A percentile compares a stretch with the other conserved stretches of the same genome.
These are phyloP conservation scores for Candida insectorum DNA, from an alignment of 805 yeast species.

Conservation along the genomic window DNA sequence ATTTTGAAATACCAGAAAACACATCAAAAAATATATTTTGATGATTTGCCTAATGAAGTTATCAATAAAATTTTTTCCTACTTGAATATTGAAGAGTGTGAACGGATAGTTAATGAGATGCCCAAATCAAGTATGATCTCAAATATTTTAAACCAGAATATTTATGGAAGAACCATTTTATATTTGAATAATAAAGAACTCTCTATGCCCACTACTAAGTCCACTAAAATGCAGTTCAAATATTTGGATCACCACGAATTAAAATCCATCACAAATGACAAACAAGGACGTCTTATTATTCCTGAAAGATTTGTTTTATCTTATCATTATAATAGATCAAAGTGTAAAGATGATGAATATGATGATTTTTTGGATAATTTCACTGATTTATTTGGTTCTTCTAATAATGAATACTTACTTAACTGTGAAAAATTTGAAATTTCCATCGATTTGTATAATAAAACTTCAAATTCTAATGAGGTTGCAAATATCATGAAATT, in stretches of 20 bases:
- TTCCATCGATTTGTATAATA: conserved; percentile 12
- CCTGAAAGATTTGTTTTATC: conserved; percentile 12
- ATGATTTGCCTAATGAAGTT: conserved; percentile 13
- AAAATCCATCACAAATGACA: background rate
- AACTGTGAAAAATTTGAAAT: conserved; percentile 9
- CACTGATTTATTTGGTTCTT: background rate
- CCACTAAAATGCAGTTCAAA: conserved; percentile 8
- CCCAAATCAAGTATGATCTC: no score
- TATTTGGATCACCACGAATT: conserved; percentile 6
- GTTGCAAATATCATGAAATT: conserved; percentile 4
- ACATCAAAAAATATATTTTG: no score
- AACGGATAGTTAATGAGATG: no score
- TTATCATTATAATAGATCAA: conserved; percentile 7
- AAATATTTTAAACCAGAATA: conserved; percentile 2
- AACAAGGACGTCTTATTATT: conserved; percentile 4
- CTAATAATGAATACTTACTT: conserved; percentile 5
- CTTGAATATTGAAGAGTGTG: conserved; percentile 11
- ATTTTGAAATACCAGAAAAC: no score
- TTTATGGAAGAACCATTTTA: conserved; percentile 12
- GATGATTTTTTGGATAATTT: conserved; percentile 6
- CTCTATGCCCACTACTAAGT: conserved; percentile 2
- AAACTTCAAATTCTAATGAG: conserved; percentile 7
- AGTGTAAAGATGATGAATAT: conserved; percentile 5
- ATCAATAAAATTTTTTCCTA: conserved; percentile 10
- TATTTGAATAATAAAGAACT: conserved; percentile 7